Evolutionary conservation across 805 yeast genomes (phyloP).

Genomic region (Tetrapisispora fleetii): DNA sequence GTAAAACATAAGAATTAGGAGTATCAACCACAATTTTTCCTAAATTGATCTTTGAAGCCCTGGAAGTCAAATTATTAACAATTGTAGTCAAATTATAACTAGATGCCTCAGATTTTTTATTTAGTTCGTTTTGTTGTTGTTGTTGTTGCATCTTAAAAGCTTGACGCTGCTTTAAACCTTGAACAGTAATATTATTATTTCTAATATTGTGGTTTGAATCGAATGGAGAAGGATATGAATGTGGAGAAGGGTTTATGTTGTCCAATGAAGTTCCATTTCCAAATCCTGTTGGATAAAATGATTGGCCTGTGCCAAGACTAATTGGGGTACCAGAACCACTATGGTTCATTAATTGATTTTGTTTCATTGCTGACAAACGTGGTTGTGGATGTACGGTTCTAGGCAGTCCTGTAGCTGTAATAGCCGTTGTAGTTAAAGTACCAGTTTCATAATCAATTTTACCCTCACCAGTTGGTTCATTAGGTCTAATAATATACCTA

Average conservation of each 20-base stretch:
- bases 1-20: conserved; percentile 23
- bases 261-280: neutral
- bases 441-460: conserved; percentile 26
- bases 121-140: conserved; percentile 16
- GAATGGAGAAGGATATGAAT: neutral
- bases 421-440: conserved; percentile 10
- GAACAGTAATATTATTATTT: conserved; percentile 10
- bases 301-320: conserved; percentile 1
- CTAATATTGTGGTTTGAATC: neutral
- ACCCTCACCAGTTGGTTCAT: conserved; percentile 31
- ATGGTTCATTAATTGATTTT: neutral
- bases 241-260: neutral
- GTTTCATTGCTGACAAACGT: conserved; percentile 16
- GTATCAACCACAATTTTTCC: conserved; percentile 21
- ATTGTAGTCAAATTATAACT: conserved; percentile 19
- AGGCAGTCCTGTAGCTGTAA: conserved; percentile 13
- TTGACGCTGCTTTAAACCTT: conserved; percentile 20
- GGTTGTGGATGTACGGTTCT: conserved; percentile 17
- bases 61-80: conserved; percentile 20
- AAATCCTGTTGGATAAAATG: conserved; percentile 2
- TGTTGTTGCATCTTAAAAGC: conserved; percentile 13
- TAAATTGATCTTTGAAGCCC: conserved; percentile 16
- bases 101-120: conserved; percentile 13
- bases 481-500: conserved; percentile 35
- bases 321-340: neutral